Evolutionary conservation across 2,329 filamentous ascomycete genomes (phyloP).

Genomic region (Fusarium nisikadoi): DNA sequence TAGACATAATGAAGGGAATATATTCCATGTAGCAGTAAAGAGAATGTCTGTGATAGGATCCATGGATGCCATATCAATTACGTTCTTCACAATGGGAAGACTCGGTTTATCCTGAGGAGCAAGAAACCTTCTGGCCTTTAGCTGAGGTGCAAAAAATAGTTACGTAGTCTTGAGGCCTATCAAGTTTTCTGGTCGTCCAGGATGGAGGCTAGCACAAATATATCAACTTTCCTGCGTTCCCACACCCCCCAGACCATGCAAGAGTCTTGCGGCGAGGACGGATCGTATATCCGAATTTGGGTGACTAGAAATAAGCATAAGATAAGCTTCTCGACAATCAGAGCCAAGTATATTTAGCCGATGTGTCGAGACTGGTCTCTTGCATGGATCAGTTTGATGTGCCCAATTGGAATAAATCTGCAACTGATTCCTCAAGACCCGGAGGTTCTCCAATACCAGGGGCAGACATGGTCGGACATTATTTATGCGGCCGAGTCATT

Average conservation of each 20-base stretch:
- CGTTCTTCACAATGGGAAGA: background rate
- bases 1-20: background rate
- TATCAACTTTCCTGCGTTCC: background rate
- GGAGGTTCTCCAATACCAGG: background rate
- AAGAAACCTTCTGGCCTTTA: background rate
- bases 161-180: too few species aligned
- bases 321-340: slow-evolving; percentile 19
- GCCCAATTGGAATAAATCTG: background rate
- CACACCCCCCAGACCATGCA: background rate
- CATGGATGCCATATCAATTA: background rate
- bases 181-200: background rate
- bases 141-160: background rate
- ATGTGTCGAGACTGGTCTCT: background rate
- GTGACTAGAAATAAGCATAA: slow-evolving; percentile 13
- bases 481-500: slow-evolving; percentile 2
- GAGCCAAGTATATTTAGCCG: slow-evolving; percentile 2
- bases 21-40: background rate
- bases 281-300: background rate
- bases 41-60: rapidly evolving
- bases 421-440: background rate
- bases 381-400: background rate
- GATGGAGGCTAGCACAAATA: background rate
- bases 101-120: background rate
- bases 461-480: background rate
- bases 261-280: background rate